A percentile compares a stretch with the other conserved stretches of the same genome.
Conservation (phyloP, 345 rosid species). For the Citrus trifoliata region DNA sequence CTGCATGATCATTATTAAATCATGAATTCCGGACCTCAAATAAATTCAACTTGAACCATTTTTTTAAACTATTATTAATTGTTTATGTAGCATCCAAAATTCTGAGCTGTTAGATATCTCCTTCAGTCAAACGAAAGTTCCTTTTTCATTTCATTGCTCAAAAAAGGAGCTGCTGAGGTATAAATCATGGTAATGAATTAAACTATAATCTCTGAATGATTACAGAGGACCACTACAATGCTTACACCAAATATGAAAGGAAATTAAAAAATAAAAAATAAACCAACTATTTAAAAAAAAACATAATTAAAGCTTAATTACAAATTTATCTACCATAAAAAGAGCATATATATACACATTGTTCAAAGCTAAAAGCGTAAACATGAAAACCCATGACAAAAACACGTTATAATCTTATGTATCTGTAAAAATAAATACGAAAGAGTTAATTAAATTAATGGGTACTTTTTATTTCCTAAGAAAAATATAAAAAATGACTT, state of each 20-base stretch:
- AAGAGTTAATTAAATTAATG: not conserved
- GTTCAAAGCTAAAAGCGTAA: not conserved
- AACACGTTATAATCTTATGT: not conserved
- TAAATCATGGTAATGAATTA: too few relatives aligned
- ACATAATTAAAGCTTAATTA: not conserved
- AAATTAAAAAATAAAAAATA: not conserved
- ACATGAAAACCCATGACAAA: not conserved
- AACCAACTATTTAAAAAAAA: not conserved
- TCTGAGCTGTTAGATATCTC: too few relatives aligned
- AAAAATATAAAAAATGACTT: not conserved
- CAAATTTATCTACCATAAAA: not conserved
- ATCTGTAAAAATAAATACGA: not conserved
- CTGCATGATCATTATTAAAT: slow-evolving; percentile 27
- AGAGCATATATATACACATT: not conserved
- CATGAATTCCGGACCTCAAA: not conserved
- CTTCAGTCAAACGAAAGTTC: not conserved
- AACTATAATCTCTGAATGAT: not conserved
- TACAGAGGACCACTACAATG: not conserved
- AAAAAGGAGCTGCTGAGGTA: too few relatives aligned
- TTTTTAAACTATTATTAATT: not conserved
- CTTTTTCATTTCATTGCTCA: not conserved
- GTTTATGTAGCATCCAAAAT: not conserved
- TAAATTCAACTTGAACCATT: not conserved
- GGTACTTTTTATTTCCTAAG: not conserved
- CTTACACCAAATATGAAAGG: not conserved